Evolutionary conservation across 495 filamentous ascomycete genomes (phyloP).

Genomic region (Tuber calosporum): DNA sequence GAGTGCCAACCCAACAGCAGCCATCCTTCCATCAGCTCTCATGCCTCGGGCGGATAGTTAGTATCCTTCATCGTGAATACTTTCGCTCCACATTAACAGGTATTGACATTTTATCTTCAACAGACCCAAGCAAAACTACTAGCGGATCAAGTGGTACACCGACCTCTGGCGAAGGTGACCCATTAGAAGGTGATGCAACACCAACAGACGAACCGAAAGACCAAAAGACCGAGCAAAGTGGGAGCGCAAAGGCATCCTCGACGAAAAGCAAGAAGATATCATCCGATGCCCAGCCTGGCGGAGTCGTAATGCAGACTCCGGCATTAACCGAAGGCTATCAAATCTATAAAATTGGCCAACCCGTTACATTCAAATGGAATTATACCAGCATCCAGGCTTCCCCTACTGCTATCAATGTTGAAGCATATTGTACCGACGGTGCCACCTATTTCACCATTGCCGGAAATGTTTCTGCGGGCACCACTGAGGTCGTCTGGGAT

Average conservation of each 20-base stretch:
- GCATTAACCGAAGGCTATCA: conserved; percentile 51
- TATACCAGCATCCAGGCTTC: conserved; percentile 78
- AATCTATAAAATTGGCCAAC: conserved; percentile 84
- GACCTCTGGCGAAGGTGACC: conserved; percentile 30
- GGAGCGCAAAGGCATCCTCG: conserved; percentile 43
- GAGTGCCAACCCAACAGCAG: conserved; percentile 17
- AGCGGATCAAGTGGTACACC: conserved; percentile 12
- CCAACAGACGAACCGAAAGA: conserved; percentile 12
- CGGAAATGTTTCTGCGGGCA: conserved; percentile 54
- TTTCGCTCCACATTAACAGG: conserved; percentile 8
- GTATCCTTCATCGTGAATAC: neutral
- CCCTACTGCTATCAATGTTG: conserved; percentile 70
- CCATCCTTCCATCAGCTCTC: neutral
- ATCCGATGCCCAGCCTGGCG: conserved; percentile 61
- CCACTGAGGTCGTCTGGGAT: conserved; percentile 67
- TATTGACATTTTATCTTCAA: conserved; percentile 17
- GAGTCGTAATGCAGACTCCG: conserved; percentile 76
- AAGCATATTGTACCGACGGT: conserved; percentile 62
- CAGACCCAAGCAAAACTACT: conserved; percentile 9
- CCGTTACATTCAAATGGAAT: conserved; percentile 85
- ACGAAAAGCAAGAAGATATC: conserved; percentile 50
- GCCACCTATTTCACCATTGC: conserved; percentile 64
- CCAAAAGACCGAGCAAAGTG: conserved; percentile 35
- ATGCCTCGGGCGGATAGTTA: conserved; percentile 13
- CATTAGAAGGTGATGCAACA: conserved; percentile 27